A percentile compares a stretch with the other conserved stretches of the same genome.
Evolutionary conservation across 1,139 yeast species (phyloP).

Genomic region (Candida dubliniensis): DNA sequence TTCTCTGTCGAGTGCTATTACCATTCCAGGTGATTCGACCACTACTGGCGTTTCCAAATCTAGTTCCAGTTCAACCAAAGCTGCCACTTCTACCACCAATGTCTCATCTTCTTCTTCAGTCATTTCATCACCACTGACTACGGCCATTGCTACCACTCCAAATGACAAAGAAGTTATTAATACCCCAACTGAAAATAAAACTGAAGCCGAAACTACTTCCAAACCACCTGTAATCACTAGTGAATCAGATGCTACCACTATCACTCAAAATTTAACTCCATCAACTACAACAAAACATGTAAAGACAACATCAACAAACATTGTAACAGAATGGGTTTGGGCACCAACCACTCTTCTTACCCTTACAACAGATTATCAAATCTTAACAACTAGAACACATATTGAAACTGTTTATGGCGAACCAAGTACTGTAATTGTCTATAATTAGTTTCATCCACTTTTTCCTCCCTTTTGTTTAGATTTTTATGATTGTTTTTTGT

Average conservation of each 20-base stretch:
- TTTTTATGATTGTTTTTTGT: too few species aligned
- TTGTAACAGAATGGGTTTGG: conserved; percentile 10
- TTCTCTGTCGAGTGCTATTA: conserved; percentile 4
- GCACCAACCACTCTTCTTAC: conserved; percentile 14
- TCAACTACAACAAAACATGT: conserved; percentile 2
- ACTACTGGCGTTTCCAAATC: conserved; percentile 1
- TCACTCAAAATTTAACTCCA: conserved; percentile 1
- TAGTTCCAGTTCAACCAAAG: conserved; percentile 11
- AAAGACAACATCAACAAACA: conserved; percentile 3
- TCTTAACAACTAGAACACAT: conserved; percentile 12
- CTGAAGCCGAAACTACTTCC: not conserved
- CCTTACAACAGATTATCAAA: conserved; percentile 12
- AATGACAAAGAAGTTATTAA: not conserved
- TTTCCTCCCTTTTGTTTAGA: too few species aligned
- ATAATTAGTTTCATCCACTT: not conserved
- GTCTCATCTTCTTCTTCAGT: conserved; percentile 2
- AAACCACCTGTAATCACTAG: conserved; percentile 1
- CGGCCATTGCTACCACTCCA: not conserved
- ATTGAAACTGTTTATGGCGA: conserved; percentile 13
- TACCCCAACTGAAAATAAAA: conserved; percentile 1
- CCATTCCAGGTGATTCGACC: not conserved
- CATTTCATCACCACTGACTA: not conserved
- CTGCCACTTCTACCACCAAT: conserved; percentile 5
- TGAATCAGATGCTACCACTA: conserved; percentile 1
- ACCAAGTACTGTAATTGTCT: conserved; percentile 10